Base-by-base conservation (phyloP, 768 basidiomycete genomes). In the Amanita jacksonii region DNA sequence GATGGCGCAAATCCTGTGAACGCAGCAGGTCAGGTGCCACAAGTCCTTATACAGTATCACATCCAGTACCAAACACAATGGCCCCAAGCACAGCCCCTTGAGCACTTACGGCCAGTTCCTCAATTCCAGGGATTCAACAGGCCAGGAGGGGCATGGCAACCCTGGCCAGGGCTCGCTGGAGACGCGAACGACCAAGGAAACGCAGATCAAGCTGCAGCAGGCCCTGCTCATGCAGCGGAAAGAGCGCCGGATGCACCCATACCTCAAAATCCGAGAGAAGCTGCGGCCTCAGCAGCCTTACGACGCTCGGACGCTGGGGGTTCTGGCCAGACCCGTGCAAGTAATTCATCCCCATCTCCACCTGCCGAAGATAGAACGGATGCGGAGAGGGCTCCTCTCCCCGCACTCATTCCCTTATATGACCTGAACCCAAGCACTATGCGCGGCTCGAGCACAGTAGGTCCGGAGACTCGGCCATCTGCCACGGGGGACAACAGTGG, bases 201-300 rank as follows among this genome's bases (percentile, higher is more conserved):
- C 8, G n/a, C 40, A 22, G 16, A 32, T 24, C 28, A 49, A n/a
- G 16, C 34, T 2, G 28, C 44, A 10, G 44, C 53, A 43, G 34
- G 48, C 13, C 34, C 53, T 9, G 15, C 50, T 6, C 16, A 41
- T 23, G 35, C 51, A 12, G 18, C 45, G 7, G 23, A 18, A 10
- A 9, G n/a, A n/a, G n/a, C 43, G 7, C 35, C 9, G 19, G 41
- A 25, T 32, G 39, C 23, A 8, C 25, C 43, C 8, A 43, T 48
- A 16, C 41, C 47, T 22, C 37, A 52, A 3, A 55, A 53, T 12
- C 60, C 61, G 30, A 54, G 64, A 38, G 57, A 62, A 45, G 81
- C 79, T 1, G 85, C 85, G 16, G 79, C 79, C 28, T 66, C 69
- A 30, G 85, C 87, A 9, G 83, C 85, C 3, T 51, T 85, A 47